Conservation (phyloP, 2,329 filamentous ascomycete genomes). For the Colletotrichum scovillei region DNA sequence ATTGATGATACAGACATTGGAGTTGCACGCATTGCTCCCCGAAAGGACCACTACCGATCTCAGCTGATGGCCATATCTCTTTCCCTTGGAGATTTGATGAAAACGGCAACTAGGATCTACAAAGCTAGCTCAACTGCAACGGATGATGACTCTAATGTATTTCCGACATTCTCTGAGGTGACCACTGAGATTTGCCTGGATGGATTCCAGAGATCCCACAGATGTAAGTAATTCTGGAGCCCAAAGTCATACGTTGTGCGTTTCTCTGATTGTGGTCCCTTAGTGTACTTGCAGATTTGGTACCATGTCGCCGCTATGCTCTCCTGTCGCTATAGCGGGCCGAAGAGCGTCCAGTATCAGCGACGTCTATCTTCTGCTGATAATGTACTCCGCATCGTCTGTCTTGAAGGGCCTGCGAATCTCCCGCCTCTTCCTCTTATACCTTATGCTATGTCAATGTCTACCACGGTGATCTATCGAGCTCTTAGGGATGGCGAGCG, state of each 20-base stretch:
- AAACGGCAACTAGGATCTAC: conserved; percentile 36
- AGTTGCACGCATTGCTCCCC: conserved; percentile 14
- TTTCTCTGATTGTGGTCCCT: not conserved
- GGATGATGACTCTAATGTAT: conserved; percentile 29
- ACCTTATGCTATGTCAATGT: conserved; percentile 38
- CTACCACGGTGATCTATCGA: conserved; percentile 38
- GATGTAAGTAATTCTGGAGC: conserved; percentile 6
- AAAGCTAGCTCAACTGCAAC: conserved; percentile 34
- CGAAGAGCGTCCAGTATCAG: conserved; percentile 33
- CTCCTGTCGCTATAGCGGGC: conserved; percentile 38
- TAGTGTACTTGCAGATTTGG: conserved; percentile 38
- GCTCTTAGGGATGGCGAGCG: conserved; percentile 35
- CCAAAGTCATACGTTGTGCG: not conserved
- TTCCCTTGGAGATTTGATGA: conserved; percentile 37
- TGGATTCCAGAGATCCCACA: conserved; percentile 33
- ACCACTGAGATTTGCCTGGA: conserved; percentile 1
- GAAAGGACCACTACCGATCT: conserved; percentile 20
- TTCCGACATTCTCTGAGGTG: conserved; percentile 30
- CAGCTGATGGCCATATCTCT: conserved; percentile 33
- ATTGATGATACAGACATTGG: conserved; percentile 39
- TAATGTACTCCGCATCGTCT: conserved; percentile 28
- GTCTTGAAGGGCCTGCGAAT: conserved; percentile 12
- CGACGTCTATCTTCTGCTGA: conserved; percentile 36
- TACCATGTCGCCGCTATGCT: conserved; percentile 39
- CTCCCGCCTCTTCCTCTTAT: conserved; percentile 37